Evolutionary conservation across 192 early-diverging fungal genomes (phyloP), one percentile per base, ranked within the genome.

Genomic region (Globomyces pollinis-pini): DNA sequence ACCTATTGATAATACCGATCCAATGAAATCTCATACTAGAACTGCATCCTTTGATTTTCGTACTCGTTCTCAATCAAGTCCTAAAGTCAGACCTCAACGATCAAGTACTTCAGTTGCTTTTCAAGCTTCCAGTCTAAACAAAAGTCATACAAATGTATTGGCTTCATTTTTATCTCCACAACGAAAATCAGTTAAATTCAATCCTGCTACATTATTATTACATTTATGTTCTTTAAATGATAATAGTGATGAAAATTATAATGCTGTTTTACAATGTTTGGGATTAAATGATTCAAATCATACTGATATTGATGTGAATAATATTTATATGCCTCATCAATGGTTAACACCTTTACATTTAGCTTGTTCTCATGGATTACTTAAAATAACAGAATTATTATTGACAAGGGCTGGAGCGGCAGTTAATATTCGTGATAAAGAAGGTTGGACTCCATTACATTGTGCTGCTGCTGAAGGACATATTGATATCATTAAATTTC

Each of bases 371-470:
- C 70, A 85, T 67, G 83, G 83, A 50, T 59, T 73, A 20, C 54
- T 54, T 11, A 67, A 62, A 20, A 71, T 69, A 34, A 54, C 71
- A 8, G 21, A 57, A 45, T 33, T 66, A 35, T 60, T 75, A 56
- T 42, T 79, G 26, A 30, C 61, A 34, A 16, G 55, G 30, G 38
- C 41, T 2, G 38, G 53, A 36, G 41, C 66, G n/a, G 24, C 24
- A 18, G 71, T 84, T 9, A 76, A 78, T 44, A 56, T 65, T 35
- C 58, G 55, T 2, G 76, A 80, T 63, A 44, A 41, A 36, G 73
- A 75, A 71, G 83, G 82, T 7, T 86, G 82, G 82, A 83, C 85
- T 2, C 84, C 85, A 1, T 64, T 86, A 56, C 85, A 86, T 50
- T 84, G 81, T 62, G 85, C 85, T 8, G 71, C 73, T 39, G 85